Evolutionary conservation across 148 eudicot species (phyloP).

Genomic region (Talinum fruticosum): DNA sequence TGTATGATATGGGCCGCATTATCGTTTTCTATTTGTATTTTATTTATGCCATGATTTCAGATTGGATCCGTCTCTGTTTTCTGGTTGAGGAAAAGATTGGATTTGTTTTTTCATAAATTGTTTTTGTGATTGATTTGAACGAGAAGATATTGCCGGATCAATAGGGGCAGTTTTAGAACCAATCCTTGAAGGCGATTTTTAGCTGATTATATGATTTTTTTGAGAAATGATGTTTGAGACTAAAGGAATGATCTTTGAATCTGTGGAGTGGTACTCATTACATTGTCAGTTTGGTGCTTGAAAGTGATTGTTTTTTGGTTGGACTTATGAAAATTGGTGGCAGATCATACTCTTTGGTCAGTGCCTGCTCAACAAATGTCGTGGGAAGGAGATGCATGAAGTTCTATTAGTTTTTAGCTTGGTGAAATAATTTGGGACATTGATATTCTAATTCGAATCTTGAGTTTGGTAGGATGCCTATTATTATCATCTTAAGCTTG

Average conservation of each 20-base stretch:
- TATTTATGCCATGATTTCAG: not conserved
- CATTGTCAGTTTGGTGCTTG: not conserved
- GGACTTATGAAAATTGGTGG: not conserved
- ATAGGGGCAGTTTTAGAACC: conserved; percentile 4
- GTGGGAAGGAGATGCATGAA: not conserved
- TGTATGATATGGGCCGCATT: not conserved
- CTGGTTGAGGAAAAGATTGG: not conserved
- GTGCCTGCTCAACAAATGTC: not conserved
- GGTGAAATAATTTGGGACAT: not conserved
- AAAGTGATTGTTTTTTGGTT: not conserved
- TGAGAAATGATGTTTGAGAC: not conserved
- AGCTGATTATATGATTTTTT: not conserved
- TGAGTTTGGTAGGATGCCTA: conserved; percentile 1
- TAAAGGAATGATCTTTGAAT: conserved; percentile 16
- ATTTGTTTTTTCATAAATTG: not conserved
- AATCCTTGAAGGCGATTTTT: not conserved
- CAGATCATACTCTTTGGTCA: not conserved
- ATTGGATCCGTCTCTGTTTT: conserved; percentile 19
- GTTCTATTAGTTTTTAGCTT: not conserved
- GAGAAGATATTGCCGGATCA: not conserved
- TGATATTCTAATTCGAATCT: conserved; percentile 6
- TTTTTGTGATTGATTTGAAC: conserved; percentile 5
- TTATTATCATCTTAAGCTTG: not conserved
- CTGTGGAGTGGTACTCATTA: not conserved
- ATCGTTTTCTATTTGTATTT: not conserved